Conservation (phyloP, 2,329 filamentous ascomycete genomes). For the Anisogramma anomala region DNA sequence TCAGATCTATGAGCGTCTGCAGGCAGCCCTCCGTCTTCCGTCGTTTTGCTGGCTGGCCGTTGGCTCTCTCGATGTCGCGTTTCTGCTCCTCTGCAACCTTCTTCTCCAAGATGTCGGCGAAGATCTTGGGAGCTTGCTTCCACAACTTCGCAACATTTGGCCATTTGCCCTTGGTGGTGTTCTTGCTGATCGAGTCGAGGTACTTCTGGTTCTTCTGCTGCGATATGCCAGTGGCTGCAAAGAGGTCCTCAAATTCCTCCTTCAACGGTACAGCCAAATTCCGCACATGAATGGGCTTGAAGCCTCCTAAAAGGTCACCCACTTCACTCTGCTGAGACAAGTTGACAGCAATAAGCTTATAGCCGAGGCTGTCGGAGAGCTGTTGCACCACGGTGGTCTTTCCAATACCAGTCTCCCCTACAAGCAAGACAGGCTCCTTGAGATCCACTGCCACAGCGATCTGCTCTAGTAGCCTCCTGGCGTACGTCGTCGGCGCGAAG, state of each 20-base stretch:
- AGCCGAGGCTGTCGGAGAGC: conserved; percentile 69
- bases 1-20: conserved; percentile 45
- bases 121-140: conserved; percentile 82
- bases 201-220: conserved; percentile 80
- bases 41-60: conserved; percentile 56
- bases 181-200: conserved; percentile 67
- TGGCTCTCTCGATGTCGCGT: conserved; percentile 30
- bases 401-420: conserved; percentile 97
- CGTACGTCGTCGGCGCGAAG: conserved; percentile 83
- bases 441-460: conserved; percentile 72
- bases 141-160: conserved; percentile 73
- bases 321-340: conserved; percentile 96
- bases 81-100: conserved; percentile 37
- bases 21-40: conserved; percentile 48
- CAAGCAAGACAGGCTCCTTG: conserved; percentile 80
- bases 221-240: conserved; percentile 74
- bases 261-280: conserved; percentile 80
- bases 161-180: conserved; percentile 76
- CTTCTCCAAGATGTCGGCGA: conserved; percentile 54
- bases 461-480: conserved; percentile 75
- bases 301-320: conserved; percentile 88
- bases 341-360: conserved; percentile 86
- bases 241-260: conserved; percentile 87
- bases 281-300: conserved; percentile 88
- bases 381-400: conserved; percentile 97